Evolutionary conservation across 192 early-diverging fungal species (phyloP), one percentile per base, ranked within the genome.

Genomic region (Lunasporangiospora selenospora): DNA sequence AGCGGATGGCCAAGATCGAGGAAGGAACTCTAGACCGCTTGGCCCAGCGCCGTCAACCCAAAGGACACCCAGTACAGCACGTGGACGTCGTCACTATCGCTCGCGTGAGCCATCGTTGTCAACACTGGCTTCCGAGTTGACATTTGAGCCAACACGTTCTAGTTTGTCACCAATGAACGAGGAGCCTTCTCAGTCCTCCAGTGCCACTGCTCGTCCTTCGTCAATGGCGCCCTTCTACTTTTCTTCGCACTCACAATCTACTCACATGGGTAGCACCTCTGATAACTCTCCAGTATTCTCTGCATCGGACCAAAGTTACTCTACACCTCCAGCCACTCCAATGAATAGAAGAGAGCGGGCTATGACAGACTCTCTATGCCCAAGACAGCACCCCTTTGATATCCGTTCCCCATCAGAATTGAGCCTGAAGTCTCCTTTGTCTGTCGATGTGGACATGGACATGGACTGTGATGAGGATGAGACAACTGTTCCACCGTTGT

Each of bases 81-180:
- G 55, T 8, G 40, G 48, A 12, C 60, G 60, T 24, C 69, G 60
- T 26, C 61, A 63, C 13, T 61, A 73, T 36, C 60, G 69, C 1
- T 73, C 69, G 1, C 53, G 69, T 0, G 69, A 73, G 42, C 69
- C 60, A 15, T 73, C 69, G 15, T 37, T 73, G 11, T 73, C 69
- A 3, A 53, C 55, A 0, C 33, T 73, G 9, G 69, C 69, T 5
- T 73, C 69, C 0, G 69, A 73, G 42, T 13, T 73, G 41, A 63
- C 69, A 3, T 73, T 73, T 41, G 69, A 73, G 30, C 69, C 69
- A 9, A 71, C 58, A 7, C 24, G 49, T 13, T 31, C 60, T 4
- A 63, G 60, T 41, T 30, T 73, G n/a, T 73, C 69, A 10, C 60
- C 69, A 0, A 73, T 73, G 69, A 26, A 19, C 6, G 69, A 73